Conservation (phyloP, 2,329 filamentous ascomycete genomes). For the Penicillium sumatraense region DNA sequence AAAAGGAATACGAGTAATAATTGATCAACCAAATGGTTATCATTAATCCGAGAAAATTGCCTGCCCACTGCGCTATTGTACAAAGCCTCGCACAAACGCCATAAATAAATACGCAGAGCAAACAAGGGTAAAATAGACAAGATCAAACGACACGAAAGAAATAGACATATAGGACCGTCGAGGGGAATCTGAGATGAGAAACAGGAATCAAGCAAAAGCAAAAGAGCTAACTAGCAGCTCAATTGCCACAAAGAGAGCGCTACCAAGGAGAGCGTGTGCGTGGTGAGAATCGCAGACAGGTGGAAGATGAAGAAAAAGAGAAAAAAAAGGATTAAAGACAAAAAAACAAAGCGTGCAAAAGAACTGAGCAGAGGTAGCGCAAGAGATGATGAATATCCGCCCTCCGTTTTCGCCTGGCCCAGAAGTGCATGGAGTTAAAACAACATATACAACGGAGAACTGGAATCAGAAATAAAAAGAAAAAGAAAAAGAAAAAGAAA, state of each 20-base stretch:
- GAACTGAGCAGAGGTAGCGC: no score
- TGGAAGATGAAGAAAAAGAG: no score
- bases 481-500: slow-evolving; percentile 15
- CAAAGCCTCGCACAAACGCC: slow-evolving; percentile 23
- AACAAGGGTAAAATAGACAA: slow-evolving; percentile 5
- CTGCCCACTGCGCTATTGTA: slow-evolving; percentile 27
- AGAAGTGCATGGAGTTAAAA: background rate
- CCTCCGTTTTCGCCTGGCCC: background rate
- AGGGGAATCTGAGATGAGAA: slow-evolving; percentile 26
- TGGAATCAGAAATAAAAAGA: slow-evolving; percentile 12
- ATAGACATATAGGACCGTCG: slow-evolving; percentile 19
- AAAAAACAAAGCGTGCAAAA: slow-evolving; percentile 10
- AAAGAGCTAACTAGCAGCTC: background rate
- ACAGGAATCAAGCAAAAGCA: background rate
- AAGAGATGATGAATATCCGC: slow-evolving; percentile 7
- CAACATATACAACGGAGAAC: slow-evolving; percentile 20
- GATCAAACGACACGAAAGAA: slow-evolving; percentile 7
- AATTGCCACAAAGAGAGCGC: background rate
- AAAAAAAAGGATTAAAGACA: slow-evolving; percentile 12
- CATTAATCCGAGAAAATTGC: slow-evolving; percentile 27
- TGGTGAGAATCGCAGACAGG: background rate
- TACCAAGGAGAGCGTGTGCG: background rate
- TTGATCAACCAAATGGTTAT: slow-evolving; percentile 15
- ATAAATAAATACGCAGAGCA: slow-evolving; percentile 13
- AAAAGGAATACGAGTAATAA: no score